Percentiles rank a stretch among this genome's conserved stretches.
Evolutionary conservation across 441 rosid genomes (phyloP).

Genomic region (Erodium moschatum): DNA sequence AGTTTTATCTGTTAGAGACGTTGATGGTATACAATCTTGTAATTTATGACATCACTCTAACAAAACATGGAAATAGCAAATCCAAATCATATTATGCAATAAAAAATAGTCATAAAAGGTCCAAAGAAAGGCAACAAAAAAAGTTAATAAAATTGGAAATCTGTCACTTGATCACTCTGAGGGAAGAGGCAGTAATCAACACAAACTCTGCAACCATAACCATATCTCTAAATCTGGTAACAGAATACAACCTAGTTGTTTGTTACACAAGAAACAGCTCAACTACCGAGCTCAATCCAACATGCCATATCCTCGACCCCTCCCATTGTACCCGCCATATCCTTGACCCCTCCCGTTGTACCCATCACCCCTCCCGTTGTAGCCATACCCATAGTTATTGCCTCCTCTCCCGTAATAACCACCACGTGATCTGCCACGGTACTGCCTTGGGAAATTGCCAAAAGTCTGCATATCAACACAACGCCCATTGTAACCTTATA

Average conservation of each 20-base stretch:
- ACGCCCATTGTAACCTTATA: neutral
- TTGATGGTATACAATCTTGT: no score
- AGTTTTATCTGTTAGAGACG: no score
- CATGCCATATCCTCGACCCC: no score
- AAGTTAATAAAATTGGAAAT: neutral
- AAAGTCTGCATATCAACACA: conserved; percentile 19
- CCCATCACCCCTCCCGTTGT: conserved; percentile 2
- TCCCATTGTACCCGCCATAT: no score
- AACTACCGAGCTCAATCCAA: neutral
- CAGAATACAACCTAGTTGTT: neutral
- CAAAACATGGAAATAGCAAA: neutral
- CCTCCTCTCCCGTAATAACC: conserved; percentile 13
- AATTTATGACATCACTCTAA: no score
- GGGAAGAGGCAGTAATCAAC: neutral
- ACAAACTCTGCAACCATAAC: neutral
- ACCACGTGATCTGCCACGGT: conserved; percentile 15
- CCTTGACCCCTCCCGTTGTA: neutral
- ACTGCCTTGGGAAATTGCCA: conserved; percentile 16
- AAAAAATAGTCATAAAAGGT: no score
- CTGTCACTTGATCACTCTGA: neutral
- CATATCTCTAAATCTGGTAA: neutral
- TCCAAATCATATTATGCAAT: neutral
- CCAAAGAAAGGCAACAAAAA: no score
- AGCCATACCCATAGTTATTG: conserved; percentile 1
- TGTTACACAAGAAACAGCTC: neutral